Percentiles rank a stretch among this genome's conserved stretches.
Evolutionary conservation across 257 asterid species (phyloP).

Genomic region (Catharanthus roseus): DNA sequence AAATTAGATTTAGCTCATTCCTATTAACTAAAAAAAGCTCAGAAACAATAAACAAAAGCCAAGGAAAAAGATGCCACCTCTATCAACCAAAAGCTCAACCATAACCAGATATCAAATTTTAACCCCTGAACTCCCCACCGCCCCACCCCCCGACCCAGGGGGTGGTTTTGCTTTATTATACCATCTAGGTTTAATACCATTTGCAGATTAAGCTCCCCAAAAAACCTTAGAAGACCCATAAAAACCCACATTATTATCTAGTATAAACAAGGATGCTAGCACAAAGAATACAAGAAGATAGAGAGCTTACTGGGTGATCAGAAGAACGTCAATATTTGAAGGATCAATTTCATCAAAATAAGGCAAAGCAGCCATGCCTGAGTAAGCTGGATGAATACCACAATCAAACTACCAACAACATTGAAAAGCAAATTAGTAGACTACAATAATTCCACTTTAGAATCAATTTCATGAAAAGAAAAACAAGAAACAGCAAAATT

Average conservation of each 20-base stretch:
- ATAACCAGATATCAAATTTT: background rate
- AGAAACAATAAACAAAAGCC: background rate
- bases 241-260: background rate
- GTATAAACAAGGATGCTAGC: conserved; percentile 2
- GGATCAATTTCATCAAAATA: conserved; percentile 95
- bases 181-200: too few relatives aligned
- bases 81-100: background rate
- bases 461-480: background rate
- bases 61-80: background rate
- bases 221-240: background rate
- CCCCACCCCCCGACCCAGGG: background rate
- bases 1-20: too few relatives aligned
- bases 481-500: background rate
- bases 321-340: conserved; percentile 78
- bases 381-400: conserved; percentile 93
- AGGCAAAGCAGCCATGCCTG: conserved; percentile 98
- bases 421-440: background rate
- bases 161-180: too few relatives aligned
- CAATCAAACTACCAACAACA: conserved; percentile 67
- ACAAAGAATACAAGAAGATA: background rate
- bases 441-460: background rate
- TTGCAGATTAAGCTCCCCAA: too few relatives aligned
- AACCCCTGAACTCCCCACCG: background rate
- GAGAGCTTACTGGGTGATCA: conserved; percentile 72
- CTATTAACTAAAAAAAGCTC: background rate